Evolutionary conservation across 2,329 filamentous ascomycete genomes (phyloP), one percentile per base, ranked within the genome.

Genomic region (Aspergillus versicolor): DNA sequence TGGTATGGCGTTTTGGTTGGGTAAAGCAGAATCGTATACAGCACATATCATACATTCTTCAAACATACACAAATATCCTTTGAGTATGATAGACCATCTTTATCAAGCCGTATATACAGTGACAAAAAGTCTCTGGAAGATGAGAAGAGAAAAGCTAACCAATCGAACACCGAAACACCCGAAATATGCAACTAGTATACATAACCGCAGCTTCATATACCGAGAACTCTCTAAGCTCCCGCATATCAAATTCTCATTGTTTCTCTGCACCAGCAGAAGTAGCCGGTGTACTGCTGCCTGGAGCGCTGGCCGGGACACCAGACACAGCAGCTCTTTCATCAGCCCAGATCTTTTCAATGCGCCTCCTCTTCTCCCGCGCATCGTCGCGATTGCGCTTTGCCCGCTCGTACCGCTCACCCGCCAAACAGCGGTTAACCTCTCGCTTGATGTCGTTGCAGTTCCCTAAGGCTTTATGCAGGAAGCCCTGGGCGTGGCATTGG

Each of bases 401-500:
- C 56, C 88, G 86, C 73, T 92, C 90, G 51, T 88, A 78, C 69
- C 94, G 85, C 75, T 96, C 91, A 38, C 83, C 86, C 62, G 90
- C 86, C 52, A 99, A 82, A 72, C 94, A 99, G 70, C 85, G 83
- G 76, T 90, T 94, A 66, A 99, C 90, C 57, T 91, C 81, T 42
- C 85, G 82, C 76, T 99, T 99, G 61, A 89, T 84, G 41, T 88
- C 84, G 74, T 91, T 97, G 84, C 94, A 99, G 81, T 89, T 91
- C 56, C 94, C 94, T 60, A 91, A 79, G 2, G 90, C 87, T 77
- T 96, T 97, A 85, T 90, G 92, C 57, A 99, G 77, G 77, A 99
- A 99, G 54, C 94, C 94, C 58, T 84, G 84, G 32, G 90, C 89
- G 72, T 99, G 94, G 79, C 94, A 99, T 80, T 97, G 91, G 70